Evolutionary conservation across 495 filamentous ascomycete genomes (phyloP).

Genomic region (Astrothelium macrocarpum): DNA sequence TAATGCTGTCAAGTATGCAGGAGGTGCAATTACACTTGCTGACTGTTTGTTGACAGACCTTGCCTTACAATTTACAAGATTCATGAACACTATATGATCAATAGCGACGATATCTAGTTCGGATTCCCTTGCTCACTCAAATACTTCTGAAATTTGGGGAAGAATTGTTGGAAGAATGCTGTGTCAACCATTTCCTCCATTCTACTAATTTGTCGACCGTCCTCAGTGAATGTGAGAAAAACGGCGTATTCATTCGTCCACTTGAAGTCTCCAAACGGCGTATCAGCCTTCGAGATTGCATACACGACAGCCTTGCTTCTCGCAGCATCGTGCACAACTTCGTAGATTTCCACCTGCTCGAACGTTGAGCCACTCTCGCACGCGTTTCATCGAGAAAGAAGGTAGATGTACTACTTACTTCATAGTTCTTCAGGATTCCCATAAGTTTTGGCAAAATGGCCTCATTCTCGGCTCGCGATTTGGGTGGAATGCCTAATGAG

Average conservation of each 20-base stretch:
- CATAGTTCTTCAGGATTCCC: background rate
- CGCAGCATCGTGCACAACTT: conserved; percentile 6
- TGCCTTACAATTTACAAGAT: too few relatives aligned
- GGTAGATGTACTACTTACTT: background rate
- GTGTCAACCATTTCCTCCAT: conserved; percentile 14
- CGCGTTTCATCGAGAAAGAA: background rate
- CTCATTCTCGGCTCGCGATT: background rate
- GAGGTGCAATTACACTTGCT: too few relatives aligned
- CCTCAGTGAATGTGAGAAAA: conserved; percentile 13
- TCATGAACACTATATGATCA: background rate
- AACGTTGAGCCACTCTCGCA: background rate
- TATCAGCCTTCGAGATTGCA: conserved; percentile 2
- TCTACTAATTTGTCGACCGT: conserved; percentile 11
- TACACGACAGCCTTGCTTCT: conserved; percentile 11
- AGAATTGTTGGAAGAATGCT: background rate
- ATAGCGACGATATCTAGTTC: background rate
- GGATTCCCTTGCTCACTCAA: background rate
- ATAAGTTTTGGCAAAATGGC: background rate
- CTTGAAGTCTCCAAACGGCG: conserved; percentile 11
- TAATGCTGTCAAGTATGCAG: too few relatives aligned
- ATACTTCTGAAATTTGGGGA: background rate
- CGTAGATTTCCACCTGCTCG: conserved; percentile 51
- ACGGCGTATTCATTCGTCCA: conserved; percentile 16
- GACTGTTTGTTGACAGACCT: too few relatives aligned
- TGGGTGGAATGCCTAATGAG: background rate